Evolutionary conservation across 2,329 filamentous ascomycete genomes (phyloP).

Genomic region (Aspergillus floridensis): DNA sequence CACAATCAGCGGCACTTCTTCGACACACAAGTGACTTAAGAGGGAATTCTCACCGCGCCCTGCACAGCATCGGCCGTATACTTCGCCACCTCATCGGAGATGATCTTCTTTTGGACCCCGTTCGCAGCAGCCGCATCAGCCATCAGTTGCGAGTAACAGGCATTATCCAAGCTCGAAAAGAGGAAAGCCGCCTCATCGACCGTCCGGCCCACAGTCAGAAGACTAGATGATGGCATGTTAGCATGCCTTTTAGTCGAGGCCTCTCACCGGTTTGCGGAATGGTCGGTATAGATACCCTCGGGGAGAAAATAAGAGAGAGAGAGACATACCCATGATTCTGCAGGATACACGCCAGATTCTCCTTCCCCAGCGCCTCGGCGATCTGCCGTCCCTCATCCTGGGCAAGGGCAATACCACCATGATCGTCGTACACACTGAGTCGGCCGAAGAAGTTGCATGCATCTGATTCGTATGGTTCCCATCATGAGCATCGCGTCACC

Average conservation of each 20-base stretch:
- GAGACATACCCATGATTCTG: constrained; percentile 40
- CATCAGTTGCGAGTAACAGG: constrained; percentile 42
- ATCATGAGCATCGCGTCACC: not conserved
- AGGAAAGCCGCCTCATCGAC: constrained; percentile 43
- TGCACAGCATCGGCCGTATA: constrained; percentile 38
- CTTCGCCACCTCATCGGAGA: constrained; percentile 32
- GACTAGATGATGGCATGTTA: constrained; percentile 22
- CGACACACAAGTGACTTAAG: not conserved
- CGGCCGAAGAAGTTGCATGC: constrained; percentile 41
- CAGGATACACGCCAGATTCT: constrained; percentile 42
- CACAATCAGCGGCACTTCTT: constrained; percentile 9
- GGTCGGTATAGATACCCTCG: not conserved
- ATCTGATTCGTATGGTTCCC: constrained; percentile 21
- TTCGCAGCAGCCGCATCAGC: constrained; percentile 43
- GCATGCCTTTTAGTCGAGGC: not conserved
- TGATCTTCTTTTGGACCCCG: constrained; percentile 36
- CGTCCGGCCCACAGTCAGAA: constrained; percentile 41
- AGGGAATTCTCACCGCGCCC: constrained; percentile 29
- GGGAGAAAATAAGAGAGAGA: not conserved
- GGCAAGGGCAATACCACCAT: constrained; percentile 42
- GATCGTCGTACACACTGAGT: constrained; percentile 39
- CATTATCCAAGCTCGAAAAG: constrained; percentile 42
- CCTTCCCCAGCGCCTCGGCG: constrained; percentile 37
- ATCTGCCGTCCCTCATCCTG: constrained; percentile 41
- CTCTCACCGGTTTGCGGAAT: no score